Evolutionary conservation across 331 rosid genomes (phyloP).

Genomic region (Telfairia occidentalis): DNA sequence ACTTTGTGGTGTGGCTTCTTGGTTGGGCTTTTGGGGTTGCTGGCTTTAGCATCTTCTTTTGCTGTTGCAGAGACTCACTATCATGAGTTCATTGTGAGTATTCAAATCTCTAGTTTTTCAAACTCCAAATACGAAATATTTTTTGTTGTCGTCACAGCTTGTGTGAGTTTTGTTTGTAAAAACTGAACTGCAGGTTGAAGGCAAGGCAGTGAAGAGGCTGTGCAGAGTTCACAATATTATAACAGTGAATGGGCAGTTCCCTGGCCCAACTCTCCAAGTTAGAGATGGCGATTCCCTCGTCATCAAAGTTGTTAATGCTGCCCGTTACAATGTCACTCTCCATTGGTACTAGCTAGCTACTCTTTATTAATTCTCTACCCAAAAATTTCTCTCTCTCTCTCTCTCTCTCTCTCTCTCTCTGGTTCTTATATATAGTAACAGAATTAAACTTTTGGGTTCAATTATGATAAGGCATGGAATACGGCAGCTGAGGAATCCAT

Average conservation of each 20-base stretch:
- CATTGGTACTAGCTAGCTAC: too few species aligned
- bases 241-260: conserved; percentile 75
- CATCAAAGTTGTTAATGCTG: conserved; percentile 50
- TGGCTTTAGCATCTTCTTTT: conserved; percentile 26
- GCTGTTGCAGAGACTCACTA: conserved; percentile 44
- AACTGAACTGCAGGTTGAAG: conserved; percentile 25
- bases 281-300: conserved; percentile 66
- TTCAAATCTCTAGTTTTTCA: neutral
- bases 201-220: conserved; percentile 55
- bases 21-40: conserved; percentile 27
- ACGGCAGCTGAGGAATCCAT: conserved; percentile 70
- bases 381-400: too few species aligned
- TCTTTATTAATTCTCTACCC: neutral
- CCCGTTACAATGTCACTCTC: conserved; percentile 48
- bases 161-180: neutral
- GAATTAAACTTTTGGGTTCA: neutral
- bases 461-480: conserved; percentile 61
- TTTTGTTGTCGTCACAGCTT: neutral
- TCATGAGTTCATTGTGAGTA: conserved; percentile 66
- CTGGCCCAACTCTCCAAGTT: conserved; percentile 54
- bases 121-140: too few species aligned
- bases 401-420: too few species aligned
- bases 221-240: conserved; percentile 52
- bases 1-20: conserved; percentile 17
- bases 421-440: too few species aligned